These are phyloP conservation scores for Trypanosoma cruzi DNA, from an alignment of 208 protist species.

Conservation along the genomic window DNA sequence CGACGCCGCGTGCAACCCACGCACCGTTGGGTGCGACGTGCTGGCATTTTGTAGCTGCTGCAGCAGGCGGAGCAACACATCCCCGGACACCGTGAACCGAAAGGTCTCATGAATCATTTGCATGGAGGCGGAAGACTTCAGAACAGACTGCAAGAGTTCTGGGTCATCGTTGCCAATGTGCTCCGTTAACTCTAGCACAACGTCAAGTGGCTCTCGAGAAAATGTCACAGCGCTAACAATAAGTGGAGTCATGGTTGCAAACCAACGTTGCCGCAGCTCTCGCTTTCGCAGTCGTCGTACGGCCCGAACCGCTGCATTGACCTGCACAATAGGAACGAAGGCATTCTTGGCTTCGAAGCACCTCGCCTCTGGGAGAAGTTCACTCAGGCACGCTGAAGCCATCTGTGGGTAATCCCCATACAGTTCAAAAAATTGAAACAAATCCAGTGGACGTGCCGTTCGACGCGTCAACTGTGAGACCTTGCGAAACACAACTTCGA, in stretches of 20 bases:
- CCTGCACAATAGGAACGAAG: slow-evolving; percentile 22
- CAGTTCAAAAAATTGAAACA: slow-evolving; percentile 31
- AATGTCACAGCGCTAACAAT: slow-evolving; percentile 17
- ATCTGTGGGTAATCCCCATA: slow-evolving; percentile 22
- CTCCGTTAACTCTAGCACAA: slow-evolving; percentile 25
- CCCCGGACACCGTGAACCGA: slow-evolving; percentile 1
- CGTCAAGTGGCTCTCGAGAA: slow-evolving; percentile 27
- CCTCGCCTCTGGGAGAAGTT: slow-evolving; percentile 20
- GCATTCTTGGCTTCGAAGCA: slow-evolving; percentile 18
- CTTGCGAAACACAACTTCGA: slow-evolving; percentile 29
- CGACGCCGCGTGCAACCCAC: slow-evolving; percentile 17
- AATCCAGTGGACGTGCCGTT: slow-evolving; percentile 22
- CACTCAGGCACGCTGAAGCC: slow-evolving; percentile 13
- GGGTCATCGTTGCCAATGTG: slow-evolving; percentile 18
- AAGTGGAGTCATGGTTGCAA: slow-evolving; percentile 18
- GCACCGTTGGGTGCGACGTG: slow-evolving; percentile 18
- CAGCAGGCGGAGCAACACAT: slow-evolving; percentile 25
- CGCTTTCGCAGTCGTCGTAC: slow-evolving; percentile 9
- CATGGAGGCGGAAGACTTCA: slow-evolving; percentile 20
- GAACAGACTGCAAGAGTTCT: slow-evolving; percentile 13
- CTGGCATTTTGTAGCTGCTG: slow-evolving; percentile 24
- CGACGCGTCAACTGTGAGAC: slow-evolving; percentile 27
- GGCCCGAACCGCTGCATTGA: slow-evolving; percentile 10
- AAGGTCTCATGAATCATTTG: slow-evolving; percentile 18
- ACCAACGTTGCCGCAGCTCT: slow-evolving; percentile 26